Percentiles rank a stretch among this genome's conserved stretches.
Conservation (phyloP, 1,139 yeast species). For the Geotrichum aggregatum region DNA sequence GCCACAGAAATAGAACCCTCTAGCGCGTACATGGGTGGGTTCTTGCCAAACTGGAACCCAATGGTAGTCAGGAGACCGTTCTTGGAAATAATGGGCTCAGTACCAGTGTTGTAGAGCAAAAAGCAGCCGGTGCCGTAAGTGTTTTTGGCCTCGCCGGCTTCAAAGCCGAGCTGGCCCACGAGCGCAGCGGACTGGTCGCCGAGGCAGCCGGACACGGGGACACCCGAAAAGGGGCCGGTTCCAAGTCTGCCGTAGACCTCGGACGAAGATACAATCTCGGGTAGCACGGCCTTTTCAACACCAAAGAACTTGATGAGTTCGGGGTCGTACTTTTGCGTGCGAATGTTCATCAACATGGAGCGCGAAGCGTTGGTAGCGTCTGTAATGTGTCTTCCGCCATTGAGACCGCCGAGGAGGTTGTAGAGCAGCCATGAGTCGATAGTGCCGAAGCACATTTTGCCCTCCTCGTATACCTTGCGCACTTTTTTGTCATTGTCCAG, state of each 20-base stretch:
- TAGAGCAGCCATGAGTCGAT: constrained; percentile 92
- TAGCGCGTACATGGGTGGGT: constrained; percentile 76
- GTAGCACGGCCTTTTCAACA: constrained; percentile 61
- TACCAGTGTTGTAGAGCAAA: constrained; percentile 82
- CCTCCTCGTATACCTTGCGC: constrained; percentile 63
- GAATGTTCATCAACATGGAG: constrained; percentile 87
- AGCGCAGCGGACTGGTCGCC: constrained; percentile 94
- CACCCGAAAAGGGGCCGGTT: constrained; percentile 41
- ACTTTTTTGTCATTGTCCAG: constrained; percentile 72
- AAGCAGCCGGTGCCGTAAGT: constrained; percentile 97
- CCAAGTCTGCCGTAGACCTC: constrained; percentile 64
- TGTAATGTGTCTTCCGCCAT: constrained; percentile 56
- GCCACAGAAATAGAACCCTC: constrained; percentile 97
- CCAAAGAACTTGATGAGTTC: constrained; percentile 75
- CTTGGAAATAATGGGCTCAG: constrained; percentile 50
- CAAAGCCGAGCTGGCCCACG: constrained; percentile 86
- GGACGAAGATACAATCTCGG: constrained; percentile 76
- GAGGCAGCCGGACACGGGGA: constrained; percentile 83
- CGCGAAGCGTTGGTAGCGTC: constrained; percentile 91
- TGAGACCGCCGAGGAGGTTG: constrained; percentile 64
- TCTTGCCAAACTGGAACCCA: constrained; percentile 81
- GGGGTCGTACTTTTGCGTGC: constrained; percentile 70
- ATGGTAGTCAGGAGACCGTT: constrained; percentile 87
- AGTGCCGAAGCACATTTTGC: constrained; percentile 87
- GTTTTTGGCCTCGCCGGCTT: constrained; percentile 84